Evolutionary conservation across 2,329 filamentous ascomycete species (phyloP).

Genomic region (Passalora sequoiae): DNA sequence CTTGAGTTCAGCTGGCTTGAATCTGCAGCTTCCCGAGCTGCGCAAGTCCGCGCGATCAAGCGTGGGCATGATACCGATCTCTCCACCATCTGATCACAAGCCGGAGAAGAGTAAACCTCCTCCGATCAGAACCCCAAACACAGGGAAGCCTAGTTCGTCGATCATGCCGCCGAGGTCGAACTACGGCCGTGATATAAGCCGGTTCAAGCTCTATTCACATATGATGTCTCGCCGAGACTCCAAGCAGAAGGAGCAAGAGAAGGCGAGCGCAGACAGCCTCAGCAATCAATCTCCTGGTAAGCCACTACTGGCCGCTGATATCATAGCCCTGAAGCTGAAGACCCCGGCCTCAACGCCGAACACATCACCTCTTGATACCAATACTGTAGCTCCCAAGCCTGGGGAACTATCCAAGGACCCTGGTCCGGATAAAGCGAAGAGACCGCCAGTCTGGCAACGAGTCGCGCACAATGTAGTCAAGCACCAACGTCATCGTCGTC

Average conservation of each 20-base stretch:
- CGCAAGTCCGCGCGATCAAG: conserved; percentile 18
- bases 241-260: conserved; percentile 12
- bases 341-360: conserved; percentile 17
- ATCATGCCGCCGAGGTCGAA: neutral
- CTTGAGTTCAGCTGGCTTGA: conserved; percentile 17
- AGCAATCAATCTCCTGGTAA: conserved; percentile 10
- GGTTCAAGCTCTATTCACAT: conserved; percentile 22
- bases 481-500: no score
- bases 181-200: conserved; percentile 10
- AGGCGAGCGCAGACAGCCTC: neutral
- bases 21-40: conserved; percentile 15
- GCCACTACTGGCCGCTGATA: conserved; percentile 20
- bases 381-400: neutral
- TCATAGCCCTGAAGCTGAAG: conserved; percentile 20
- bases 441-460: conserved; percentile 4
- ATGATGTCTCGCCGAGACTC: conserved; percentile 20
- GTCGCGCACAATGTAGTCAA: conserved; percentile 20
- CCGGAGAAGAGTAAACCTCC: neutral
- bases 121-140: neutral
- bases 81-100: conserved; percentile 23
- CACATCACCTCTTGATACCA: conserved; percentile 10
- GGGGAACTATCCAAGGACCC: conserved; percentile 3
- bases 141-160: neutral
- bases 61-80: conserved; percentile 32
- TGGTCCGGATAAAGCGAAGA: neutral